A percentile compares a stretch with the other conserved stretches of the same genome.
Evolutionary conservation across 2,329 filamentous ascomycete species (phyloP).

Genomic region (Venturia pyrina): DNA sequence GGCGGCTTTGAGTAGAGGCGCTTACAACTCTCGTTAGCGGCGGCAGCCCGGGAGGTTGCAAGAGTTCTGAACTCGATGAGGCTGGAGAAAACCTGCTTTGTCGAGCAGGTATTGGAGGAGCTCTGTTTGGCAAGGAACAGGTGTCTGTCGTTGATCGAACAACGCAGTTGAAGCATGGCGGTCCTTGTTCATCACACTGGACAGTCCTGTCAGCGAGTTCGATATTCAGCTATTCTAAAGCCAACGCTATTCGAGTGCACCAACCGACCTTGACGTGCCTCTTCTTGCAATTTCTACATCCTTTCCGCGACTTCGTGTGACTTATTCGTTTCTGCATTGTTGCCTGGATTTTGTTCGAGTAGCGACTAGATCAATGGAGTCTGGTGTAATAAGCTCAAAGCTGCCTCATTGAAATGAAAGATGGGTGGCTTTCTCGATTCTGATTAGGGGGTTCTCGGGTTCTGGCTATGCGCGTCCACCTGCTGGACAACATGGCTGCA

Average conservation of each 20-base stretch:
- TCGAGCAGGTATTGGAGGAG: background rate
- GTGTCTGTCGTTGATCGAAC: slow-evolving; percentile 16
- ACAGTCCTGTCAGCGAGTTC: background rate
- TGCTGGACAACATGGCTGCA: background rate
- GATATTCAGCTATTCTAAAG: background rate
- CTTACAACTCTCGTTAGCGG: background rate
- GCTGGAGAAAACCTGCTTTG: background rate
- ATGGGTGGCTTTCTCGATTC: background rate
- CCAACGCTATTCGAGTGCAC: background rate
- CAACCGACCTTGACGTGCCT: slow-evolving; percentile 30
- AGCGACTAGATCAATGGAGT: background rate
- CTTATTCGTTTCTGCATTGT: slow-evolving; percentile 21
- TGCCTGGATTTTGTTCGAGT: background rate
- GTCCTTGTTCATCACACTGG: slow-evolving; percentile 29
- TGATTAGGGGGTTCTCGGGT: background rate
- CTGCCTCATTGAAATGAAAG: background rate
- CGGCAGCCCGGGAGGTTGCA: background rate
- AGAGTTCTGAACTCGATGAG: background rate
- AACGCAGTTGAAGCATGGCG: slow-evolving; percentile 27
- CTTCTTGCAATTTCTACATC: slow-evolving; percentile 32
- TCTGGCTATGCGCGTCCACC: background rate
- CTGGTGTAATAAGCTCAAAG: background rate
- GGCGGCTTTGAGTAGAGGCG: slow-evolving; percentile 9
- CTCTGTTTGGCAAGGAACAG: slow-evolving; percentile 4
- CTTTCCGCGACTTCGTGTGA: slow-evolving; percentile 34